Evolutionary conservation across 805 yeast genomes (phyloP), one percentile per base, ranked within the genome.

Genomic region (Saccharomyces eubayanus): DNA sequence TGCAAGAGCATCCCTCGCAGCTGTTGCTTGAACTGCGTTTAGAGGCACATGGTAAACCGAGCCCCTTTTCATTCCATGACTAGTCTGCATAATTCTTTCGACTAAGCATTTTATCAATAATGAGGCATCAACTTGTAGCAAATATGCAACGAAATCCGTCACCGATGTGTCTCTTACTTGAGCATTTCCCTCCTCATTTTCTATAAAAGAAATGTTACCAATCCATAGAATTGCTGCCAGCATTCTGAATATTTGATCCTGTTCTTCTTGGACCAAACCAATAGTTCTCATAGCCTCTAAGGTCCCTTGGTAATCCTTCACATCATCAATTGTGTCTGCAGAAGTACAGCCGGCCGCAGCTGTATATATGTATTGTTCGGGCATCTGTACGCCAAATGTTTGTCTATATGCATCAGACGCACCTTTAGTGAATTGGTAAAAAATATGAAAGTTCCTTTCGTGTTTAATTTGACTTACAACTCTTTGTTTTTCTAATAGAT

Each of bases 381-480:
- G 99, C 31, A 83, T 83, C 71, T 94, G 98, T 55, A 94, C 83
- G 51, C 99, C 99, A 67, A 76, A 91, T 36, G 73, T 75, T 61
- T 87, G 89, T 66, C 96, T 85, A 67, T 92, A 90, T 53, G 77
- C 77, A 41, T 89, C 91, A 12, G 89, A 82, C 2, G 97, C 96
- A 57, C 89, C 88, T 68, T 92, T 94, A 11, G 97, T 87, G 69
- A 88, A 87, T 73, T 94, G 99, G 68, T 94, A 94, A 68, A 94
- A 94, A 54, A 94, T 94, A 69, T 94, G 99, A 76, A 94, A 94
- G 68, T 94, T 94, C 70, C 99, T 81, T 75, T 94, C 99, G 62
- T 87, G 84, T 58, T 82, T 77, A 60, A 90, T 88, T 71, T 94
- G 99, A 31, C 92, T 84, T n/a, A 94, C 99, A 31, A 94, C 97